A percentile compares a stretch with the other conserved stretches of the same genome.
phyloP scores from a whole-genome alignment of 164 flowering plant species.

The Brasenia schreberi region DNA sequence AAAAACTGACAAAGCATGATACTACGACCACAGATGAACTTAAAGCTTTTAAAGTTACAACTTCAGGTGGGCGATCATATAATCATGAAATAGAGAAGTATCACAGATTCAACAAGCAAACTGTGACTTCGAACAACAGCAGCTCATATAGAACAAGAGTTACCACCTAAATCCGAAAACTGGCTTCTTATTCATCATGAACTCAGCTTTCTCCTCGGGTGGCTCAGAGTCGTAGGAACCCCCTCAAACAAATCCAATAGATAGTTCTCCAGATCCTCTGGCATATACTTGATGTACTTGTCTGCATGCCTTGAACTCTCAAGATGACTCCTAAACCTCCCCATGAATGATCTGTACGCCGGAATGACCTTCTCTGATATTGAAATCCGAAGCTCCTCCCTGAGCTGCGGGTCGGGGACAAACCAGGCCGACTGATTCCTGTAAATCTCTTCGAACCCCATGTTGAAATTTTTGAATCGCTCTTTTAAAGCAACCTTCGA shows the following conservation, averaged over 20 bases:
- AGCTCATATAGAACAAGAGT: background rate
- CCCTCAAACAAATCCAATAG: constrained; percentile 76
- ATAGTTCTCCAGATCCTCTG: constrained; percentile 68
- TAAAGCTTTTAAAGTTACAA: background rate
- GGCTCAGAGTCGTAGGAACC: constrained; percentile 36
- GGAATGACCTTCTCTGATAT: constrained; percentile 69
- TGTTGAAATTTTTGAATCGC: constrained; percentile 70
- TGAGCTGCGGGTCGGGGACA: constrained; percentile 66
- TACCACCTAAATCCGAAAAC: constrained; percentile 11
- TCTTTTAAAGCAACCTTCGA: constrained; percentile 61
- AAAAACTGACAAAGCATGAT: background rate
- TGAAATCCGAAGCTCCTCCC: constrained; percentile 68
- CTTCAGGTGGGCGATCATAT: background rate
- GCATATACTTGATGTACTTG: constrained; percentile 66
- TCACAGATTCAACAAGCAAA: background rate
- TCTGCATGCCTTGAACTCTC: constrained; percentile 69
- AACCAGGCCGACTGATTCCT: constrained; percentile 74
- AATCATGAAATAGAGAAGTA: background rate
- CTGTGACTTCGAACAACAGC: background rate
- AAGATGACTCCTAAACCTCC: constrained; percentile 58
- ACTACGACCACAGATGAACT: background rate
- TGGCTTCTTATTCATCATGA: constrained; percentile 14
- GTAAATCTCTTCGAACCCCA: constrained; percentile 67
- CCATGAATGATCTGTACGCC: constrained; percentile 67
- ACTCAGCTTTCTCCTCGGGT: constrained; percentile 34